A percentile compares a stretch with the other conserved stretches of the same genome.
These are phyloP conservation scores for Oenanthe javanica DNA, from an alignment of 140 eudicot genomes.

Conservation along the genomic window DNA sequence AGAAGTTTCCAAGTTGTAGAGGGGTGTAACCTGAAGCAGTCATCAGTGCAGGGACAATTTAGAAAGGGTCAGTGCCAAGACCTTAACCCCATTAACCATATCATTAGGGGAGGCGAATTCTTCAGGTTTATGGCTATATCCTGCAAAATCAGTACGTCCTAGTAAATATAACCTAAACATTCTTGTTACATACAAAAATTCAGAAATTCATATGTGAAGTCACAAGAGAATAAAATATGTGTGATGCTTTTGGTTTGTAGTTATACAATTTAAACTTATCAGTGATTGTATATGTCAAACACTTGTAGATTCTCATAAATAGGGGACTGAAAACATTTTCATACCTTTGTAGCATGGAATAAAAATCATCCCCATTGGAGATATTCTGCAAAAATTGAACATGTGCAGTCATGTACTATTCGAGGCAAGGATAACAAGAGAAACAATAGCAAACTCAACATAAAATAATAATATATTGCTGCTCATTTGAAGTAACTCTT, in stretches of 20 bases:
- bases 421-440: background rate
- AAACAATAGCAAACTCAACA: background rate
- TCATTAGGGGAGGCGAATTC: constrained; percentile 69
- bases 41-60: constrained; percentile 39
- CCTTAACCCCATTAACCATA: constrained; percentile 78
- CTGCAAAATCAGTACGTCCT: constrained; percentile 28
- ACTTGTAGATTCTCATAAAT: too few species aligned
- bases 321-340: background rate
- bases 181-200: background rate
- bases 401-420: background rate
- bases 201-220: background rate
- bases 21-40: background rate
- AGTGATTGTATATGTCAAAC: too few species aligned
- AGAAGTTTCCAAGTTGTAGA: background rate
- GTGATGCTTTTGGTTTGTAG: background rate
- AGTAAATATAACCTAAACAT: background rate
- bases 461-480: background rate
- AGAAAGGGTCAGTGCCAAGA: constrained; percentile 79
- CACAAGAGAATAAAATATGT: background rate
- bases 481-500: background rate
- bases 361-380: constrained; percentile 98
- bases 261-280: background rate
- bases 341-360: constrained; percentile 93
- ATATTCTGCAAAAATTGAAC: constrained; percentile 51
- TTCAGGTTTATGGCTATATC: constrained; percentile 95